Evolutionary conservation across 106 monocot species (phyloP).

Genomic region (Gastrodia elata): DNA sequence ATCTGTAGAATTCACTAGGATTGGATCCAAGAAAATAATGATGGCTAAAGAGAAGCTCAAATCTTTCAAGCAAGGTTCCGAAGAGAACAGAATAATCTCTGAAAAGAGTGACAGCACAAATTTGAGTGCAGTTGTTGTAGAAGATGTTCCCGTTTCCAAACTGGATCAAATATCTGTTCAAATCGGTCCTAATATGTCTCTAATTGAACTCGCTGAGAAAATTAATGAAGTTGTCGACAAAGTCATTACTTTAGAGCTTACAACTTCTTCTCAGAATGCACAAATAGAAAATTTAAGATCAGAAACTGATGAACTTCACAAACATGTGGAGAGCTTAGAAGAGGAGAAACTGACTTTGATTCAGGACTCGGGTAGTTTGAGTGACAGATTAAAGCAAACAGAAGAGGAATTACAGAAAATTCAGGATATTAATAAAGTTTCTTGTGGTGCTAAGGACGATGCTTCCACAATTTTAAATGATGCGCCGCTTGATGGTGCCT

Average conservation of each 20-base stretch:
- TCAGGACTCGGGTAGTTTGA: constrained; percentile 14
- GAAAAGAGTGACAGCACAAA: constrained; percentile 4
- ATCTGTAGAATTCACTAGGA: constrained; percentile 13
- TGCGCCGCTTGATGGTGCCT: constrained; percentile 7
- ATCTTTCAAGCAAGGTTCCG: constrained; percentile 10
- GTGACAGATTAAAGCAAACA: constrained; percentile 25
- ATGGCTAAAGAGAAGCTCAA: constrained; percentile 26
- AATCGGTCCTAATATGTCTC: constrained; percentile 25
- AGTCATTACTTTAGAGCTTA: constrained; percentile 39
- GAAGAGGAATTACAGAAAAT: constrained; percentile 35
- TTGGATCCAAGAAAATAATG: constrained; percentile 21
- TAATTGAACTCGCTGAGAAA: constrained; percentile 48
- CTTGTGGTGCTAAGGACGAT: constrained; percentile 13
- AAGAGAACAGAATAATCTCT: not conserved
- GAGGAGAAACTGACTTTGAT: constrained; percentile 20
- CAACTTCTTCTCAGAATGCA: constrained; percentile 42
- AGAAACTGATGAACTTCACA: constrained; percentile 28
- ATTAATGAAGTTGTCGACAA: constrained; percentile 55
- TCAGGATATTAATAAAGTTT: constrained; percentile 15
- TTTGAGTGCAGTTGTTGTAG: not conserved
- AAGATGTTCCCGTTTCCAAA: constrained; percentile 5
- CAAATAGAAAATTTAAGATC: constrained; percentile 34
- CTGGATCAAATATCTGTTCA: constrained; percentile 27
- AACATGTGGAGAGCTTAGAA: constrained; percentile 22
- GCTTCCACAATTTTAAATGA: constrained; percentile 23